phyloP scores from a whole-genome alignment of 129 eudicot genomes.

The Mikania micrantha region DNA sequence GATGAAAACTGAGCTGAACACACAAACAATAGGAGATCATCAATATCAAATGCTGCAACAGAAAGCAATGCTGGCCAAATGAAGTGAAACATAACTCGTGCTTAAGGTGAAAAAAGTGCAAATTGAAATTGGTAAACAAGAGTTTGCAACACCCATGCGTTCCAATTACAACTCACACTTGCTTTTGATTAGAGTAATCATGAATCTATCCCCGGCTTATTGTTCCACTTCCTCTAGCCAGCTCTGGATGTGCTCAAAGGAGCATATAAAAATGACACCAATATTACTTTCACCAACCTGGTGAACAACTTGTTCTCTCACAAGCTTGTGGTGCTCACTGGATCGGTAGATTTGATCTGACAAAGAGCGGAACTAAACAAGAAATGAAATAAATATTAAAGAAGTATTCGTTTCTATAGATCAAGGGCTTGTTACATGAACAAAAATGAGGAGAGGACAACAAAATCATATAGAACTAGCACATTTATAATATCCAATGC shows the following conservation, averaged over 20 bases:
- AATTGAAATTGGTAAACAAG: background rate
- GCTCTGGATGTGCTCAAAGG: background rate
- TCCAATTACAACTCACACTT: background rate
- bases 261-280: background rate
- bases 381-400: constrained; percentile 9
- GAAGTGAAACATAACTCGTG: too few species aligned
- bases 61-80: too few species aligned
- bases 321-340: constrained; percentile 65
- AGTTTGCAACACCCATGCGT: background rate
- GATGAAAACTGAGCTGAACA: too few species aligned
- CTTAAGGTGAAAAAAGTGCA: too few species aligned
- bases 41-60: too few species aligned
- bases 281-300: constrained; percentile 41
- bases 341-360: constrained; percentile 83
- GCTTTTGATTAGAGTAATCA: constrained; percentile 1
- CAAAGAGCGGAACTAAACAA: constrained; percentile 64
- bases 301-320: constrained; percentile 65
- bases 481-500: background rate
- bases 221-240: background rate
- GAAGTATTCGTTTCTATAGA: background rate
- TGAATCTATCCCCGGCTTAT: background rate
- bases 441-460: background rate
- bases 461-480: background rate
- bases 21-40: too few species aligned
- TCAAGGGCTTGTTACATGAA: background rate